Evolutionary conservation across 192 early-diverging fungal species (phyloP).

Genomic region (Entophlyctis luteolus): DNA sequence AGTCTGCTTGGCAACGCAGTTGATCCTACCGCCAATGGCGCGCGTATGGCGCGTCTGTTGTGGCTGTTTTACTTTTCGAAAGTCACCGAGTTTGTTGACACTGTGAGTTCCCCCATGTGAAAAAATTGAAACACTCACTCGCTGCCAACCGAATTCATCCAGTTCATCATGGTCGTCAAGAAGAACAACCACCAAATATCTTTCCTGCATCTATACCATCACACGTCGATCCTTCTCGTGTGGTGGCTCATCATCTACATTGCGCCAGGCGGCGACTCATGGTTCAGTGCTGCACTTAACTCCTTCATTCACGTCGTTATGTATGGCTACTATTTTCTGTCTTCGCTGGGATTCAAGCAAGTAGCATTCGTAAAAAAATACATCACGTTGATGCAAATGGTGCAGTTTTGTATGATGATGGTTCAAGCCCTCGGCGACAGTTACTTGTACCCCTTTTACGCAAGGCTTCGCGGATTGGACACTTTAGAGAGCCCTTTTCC

Average conservation of each 20-base stretch:
- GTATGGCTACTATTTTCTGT: conserved; percentile 62
- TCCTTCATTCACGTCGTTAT: conserved; percentile 64
- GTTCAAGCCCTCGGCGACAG: conserved; percentile 44
- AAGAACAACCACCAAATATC: conserved; percentile 64
- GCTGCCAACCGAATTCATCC: neutral
- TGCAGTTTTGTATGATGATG: conserved; percentile 62
- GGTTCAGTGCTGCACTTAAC: conserved; percentile 46
- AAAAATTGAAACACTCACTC: neutral
- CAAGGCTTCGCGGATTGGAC: conserved; percentile 22
- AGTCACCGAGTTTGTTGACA: conserved; percentile 58
- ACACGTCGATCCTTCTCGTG: conserved; percentile 56
- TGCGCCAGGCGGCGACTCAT: conserved; percentile 56
- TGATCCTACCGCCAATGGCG: conserved; percentile 47
- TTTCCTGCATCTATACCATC: conserved; percentile 64
- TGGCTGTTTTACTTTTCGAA: conserved; percentile 66
- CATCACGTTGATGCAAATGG: conserved; percentile 63
- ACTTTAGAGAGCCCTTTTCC: conserved; percentile 45
- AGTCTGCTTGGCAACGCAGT: conserved; percentile 50
- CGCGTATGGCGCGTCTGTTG: conserved; percentile 59
- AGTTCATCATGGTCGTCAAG: conserved; percentile 62
- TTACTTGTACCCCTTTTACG: conserved; percentile 21
- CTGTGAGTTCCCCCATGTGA: conserved; percentile 11
- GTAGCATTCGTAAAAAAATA: conserved; percentile 58
- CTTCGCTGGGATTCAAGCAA: conserved; percentile 47
- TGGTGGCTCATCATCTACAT: conserved; percentile 62